Evolutionary conservation across 768 basidiomycete genomes (phyloP).

Genomic region (Podaxis sp.): DNA sequence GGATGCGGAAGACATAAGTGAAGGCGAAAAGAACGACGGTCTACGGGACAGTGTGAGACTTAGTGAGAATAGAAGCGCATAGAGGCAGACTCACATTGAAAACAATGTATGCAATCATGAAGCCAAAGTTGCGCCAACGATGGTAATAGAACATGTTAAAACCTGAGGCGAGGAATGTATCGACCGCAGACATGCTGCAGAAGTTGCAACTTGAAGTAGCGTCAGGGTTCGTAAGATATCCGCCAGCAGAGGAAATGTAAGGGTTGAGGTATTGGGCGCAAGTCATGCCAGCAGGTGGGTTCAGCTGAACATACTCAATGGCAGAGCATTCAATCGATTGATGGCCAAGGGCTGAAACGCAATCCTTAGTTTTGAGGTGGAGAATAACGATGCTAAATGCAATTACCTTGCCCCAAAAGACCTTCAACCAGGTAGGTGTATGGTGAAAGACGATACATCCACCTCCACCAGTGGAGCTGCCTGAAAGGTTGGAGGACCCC

Average conservation of each 20-base stretch:
- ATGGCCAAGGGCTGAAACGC: conserved; percentile 37
- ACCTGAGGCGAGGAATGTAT: conserved; percentile 48
- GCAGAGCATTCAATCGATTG: conserved; percentile 47
- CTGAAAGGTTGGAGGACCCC: conserved; percentile 67
- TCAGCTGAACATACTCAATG: conserved; percentile 51
- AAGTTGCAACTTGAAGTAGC: conserved; percentile 55
- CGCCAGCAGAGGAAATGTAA: conserved; percentile 51
- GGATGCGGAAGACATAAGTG: conserved; percentile 55
- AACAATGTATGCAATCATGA: conserved; percentile 45
- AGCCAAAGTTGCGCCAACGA: conserved; percentile 54
- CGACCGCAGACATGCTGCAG: conserved; percentile 60
- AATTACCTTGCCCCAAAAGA: conserved; percentile 44
- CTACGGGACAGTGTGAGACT: conserved; percentile 25
- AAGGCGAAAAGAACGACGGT: conserved; percentile 37
- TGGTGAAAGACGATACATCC: conserved; percentile 49
- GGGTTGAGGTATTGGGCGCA: conserved; percentile 52
- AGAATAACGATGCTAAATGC: conserved; percentile 39
- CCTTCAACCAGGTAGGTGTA: conserved; percentile 54
- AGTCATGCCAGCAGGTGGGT: conserved; percentile 51
- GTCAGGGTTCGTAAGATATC: conserved; percentile 56
- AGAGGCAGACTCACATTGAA: conserved; percentile 46
- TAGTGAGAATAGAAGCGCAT: not conserved
- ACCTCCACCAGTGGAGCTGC: conserved; percentile 63
- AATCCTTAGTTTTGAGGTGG: conserved; percentile 12
- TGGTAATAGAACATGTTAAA: conserved; percentile 61